Conservation (phyloP, 2,329 filamentous ascomycete species). For the Ophiostoma piceae region DNA sequence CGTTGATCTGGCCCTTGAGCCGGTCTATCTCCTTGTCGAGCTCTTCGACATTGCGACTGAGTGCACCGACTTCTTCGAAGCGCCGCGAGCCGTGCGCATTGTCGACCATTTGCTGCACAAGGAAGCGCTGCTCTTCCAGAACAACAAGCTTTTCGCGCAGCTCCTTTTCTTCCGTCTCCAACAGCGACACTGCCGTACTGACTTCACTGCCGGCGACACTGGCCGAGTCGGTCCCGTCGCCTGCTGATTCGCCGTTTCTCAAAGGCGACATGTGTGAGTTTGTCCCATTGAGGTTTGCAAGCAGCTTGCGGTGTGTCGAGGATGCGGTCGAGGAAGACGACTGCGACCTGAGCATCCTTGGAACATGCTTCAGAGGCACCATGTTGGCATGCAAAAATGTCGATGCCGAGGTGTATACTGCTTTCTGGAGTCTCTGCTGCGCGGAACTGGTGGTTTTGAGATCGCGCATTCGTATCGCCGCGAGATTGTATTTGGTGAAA, state of each 20-base stretch:
- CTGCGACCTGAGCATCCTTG: constrained; percentile 54
- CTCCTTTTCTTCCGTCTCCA: constrained; percentile 80
- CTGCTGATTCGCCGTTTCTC: constrained; percentile 44
- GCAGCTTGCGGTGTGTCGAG: constrained; percentile 31
- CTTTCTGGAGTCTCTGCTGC: constrained; percentile 70
- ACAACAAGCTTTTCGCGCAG: constrained; percentile 75
- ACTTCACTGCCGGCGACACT: constrained; percentile 46
- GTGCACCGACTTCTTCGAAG: constrained; percentile 79
- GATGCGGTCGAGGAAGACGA: constrained; percentile 20
- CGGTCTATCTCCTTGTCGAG: constrained; percentile 70
- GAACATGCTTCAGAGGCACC: constrained; percentile 74
- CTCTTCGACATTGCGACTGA: constrained; percentile 77
- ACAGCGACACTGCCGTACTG: constrained; percentile 49
- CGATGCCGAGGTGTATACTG: constrained; percentile 76
- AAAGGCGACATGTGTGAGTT: constrained; percentile 36
- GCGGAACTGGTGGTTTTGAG: constrained; percentile 66
- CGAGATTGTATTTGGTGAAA: constrained; percentile 80
- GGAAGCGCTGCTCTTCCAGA: constrained; percentile 84
- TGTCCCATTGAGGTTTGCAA: constrained; percentile 29
- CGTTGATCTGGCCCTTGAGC: constrained; percentile 58
- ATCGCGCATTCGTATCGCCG: constrained; percentile 75
- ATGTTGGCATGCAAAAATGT: constrained; percentile 84
- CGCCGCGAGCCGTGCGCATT: constrained; percentile 68
- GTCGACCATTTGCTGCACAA: constrained; percentile 80
- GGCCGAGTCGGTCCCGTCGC: constrained; percentile 44